Conservation (phyloP, 2,329 filamentous ascomycete genomes). For the Coniochaeta prunicola region DNA sequence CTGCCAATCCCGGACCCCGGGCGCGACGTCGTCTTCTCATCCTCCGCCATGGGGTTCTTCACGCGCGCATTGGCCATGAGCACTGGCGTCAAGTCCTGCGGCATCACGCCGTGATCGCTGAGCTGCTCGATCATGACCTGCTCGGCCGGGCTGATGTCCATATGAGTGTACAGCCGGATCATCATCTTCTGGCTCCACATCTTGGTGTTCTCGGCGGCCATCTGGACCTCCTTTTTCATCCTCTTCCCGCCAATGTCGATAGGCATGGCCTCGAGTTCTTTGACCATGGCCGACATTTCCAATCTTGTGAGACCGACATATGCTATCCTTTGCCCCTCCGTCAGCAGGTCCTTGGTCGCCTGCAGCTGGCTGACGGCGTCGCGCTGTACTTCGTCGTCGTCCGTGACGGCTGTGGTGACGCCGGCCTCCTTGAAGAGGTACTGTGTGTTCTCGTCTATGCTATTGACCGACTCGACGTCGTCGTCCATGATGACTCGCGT, state of each 20-base stretch:
- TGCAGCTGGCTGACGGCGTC: constrained; percentile 88
- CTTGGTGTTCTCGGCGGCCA: constrained; percentile 69
- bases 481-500: constrained; percentile 93
- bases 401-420: constrained; percentile 43
- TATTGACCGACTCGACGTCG: constrained; percentile 87
- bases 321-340: constrained; percentile 89
- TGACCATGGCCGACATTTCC: constrained; percentile 70
- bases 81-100: constrained; percentile 73
- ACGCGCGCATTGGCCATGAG: constrained; percentile 90
- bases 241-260: constrained; percentile 42
- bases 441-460: constrained; percentile 93
- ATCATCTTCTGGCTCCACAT: constrained; percentile 99
- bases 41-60: constrained; percentile 77
- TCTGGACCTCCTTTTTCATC: constrained; percentile 63
- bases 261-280: constrained; percentile 40
- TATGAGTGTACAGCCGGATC: constrained; percentile 87
- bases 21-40: neutral
- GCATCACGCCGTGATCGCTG: constrained; percentile 81
- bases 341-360: constrained; percentile 89
- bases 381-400: constrained; percentile 73
- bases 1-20: neutral
- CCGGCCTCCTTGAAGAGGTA: constrained; percentile 78
- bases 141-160: constrained; percentile 88
- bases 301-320: constrained; percentile 88
- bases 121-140: constrained; percentile 99